Conservation (phyloP, 768 basidiomycete species). For the Pleurotus citrinopileatus region DNA sequence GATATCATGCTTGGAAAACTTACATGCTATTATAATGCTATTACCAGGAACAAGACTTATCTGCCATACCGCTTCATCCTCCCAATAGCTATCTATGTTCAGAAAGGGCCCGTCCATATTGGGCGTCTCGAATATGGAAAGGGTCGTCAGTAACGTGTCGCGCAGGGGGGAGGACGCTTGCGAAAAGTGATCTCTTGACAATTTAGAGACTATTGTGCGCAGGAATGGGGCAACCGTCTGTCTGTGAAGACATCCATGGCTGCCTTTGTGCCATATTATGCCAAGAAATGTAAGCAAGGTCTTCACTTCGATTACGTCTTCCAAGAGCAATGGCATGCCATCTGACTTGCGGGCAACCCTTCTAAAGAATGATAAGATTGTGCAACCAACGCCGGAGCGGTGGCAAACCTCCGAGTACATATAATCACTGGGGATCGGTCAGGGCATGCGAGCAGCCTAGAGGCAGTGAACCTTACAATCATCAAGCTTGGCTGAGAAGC, state of each 20-base stretch:
- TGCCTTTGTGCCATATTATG: slow-evolving; percentile 28
- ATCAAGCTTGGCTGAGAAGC: slow-evolving; percentile 27
- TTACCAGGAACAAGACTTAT: slow-evolving; percentile 24
- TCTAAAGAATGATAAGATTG: background rate
- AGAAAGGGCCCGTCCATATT: slow-evolving; percentile 13
- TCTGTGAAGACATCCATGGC: slow-evolving; percentile 16
- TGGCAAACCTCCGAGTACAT: background rate
- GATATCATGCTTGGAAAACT: slow-evolving; percentile 17
- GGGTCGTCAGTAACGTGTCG: slow-evolving; percentile 32
- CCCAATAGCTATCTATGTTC: slow-evolving; percentile 15
- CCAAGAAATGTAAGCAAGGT: slow-evolving; percentile 28
- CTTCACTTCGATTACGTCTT: slow-evolving; percentile 19
- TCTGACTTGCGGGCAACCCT: background rate
- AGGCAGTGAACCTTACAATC: slow-evolving; percentile 25
- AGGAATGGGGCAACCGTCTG: slow-evolving; percentile 22
- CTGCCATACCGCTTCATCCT: slow-evolving; percentile 36
- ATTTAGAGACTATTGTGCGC: slow-evolving; percentile 16
- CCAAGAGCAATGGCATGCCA: slow-evolving; percentile 1
- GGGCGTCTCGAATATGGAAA: slow-evolving; percentile 23
- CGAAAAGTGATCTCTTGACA: slow-evolving; percentile 7
- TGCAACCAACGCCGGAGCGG: background rate
- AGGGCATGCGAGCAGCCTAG: background rate
- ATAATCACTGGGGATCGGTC: slow-evolving; percentile 8
- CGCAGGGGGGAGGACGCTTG: slow-evolving; percentile 20
- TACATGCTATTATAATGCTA: slow-evolving; percentile 40